A percentile compares a stretch with the other conserved stretches of the same genome.
phyloP scores from a whole-genome alignment of 1,284 basidiomycete species.

The Irpex rosettiformis region DNA sequence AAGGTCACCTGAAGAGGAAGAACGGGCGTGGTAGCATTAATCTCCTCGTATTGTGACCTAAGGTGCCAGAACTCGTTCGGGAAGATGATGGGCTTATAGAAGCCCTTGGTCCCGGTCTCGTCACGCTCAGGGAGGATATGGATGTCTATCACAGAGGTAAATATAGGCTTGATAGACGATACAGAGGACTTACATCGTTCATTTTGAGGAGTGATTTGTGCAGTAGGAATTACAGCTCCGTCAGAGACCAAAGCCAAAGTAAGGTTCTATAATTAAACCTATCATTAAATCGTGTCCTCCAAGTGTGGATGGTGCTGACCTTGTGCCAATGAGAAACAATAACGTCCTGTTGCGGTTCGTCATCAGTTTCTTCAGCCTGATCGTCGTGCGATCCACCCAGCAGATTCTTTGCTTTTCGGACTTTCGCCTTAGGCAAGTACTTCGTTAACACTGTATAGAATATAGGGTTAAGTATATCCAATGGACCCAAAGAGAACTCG shows the following conservation, averaged over 20 bases:
- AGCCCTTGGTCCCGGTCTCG: constrained; percentile 55
- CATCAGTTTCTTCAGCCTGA: constrained; percentile 36
- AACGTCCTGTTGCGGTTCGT: constrained; percentile 45
- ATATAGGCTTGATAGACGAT: neutral
- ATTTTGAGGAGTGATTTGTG: constrained; percentile 61
- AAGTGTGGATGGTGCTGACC: constrained; percentile 32
- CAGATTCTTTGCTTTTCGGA: constrained; percentile 83
- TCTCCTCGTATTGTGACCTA: constrained; percentile 72
- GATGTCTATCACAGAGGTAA: constrained; percentile 43
- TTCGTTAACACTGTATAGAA: constrained; percentile 71
- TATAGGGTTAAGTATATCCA: constrained; percentile 6
- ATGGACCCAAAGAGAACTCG: constrained; percentile 25
- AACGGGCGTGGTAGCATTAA: constrained; percentile 72
- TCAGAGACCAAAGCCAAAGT: constrained; percentile 88
- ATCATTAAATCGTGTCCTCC: neutral
- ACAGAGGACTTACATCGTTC: constrained; percentile 50
- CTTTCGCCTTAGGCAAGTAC: constrained; percentile 70
- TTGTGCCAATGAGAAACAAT: constrained; percentile 84
- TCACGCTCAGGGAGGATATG: constrained; percentile 59
- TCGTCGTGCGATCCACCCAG: constrained; percentile 41
- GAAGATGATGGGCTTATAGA: constrained; percentile 87
- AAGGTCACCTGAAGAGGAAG: constrained; percentile 83
- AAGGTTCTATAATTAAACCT: constrained; percentile 56
- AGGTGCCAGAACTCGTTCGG: constrained; percentile 96
- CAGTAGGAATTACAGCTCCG: constrained; percentile 49